Base-by-base conservation (phyloP, 139 green algal genomes). In the Chlorella sp. region DNA sequence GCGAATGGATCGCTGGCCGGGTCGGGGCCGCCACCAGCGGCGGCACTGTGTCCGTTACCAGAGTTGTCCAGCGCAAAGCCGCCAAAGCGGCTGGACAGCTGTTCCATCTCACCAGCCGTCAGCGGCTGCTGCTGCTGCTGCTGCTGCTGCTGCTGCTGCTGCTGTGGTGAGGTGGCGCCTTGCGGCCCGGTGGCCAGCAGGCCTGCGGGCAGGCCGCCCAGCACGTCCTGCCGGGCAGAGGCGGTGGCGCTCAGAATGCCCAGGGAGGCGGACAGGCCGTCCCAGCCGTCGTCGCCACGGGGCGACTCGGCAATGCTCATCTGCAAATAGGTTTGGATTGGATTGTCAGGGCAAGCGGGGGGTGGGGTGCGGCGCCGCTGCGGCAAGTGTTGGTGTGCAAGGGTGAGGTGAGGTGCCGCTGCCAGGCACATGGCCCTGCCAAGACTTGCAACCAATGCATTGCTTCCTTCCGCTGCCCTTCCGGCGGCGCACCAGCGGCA, bases 271-370 rank as follows among this genome's bases (percentile, higher is more conserved):
- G 74, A n/a, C 34, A 47, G 34, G 73, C 38, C 41, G n/a, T 32
- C 32, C 32, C 28, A 12, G 34, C 57, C 34, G 38, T 2, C 26
- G 26, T 32, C 57, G 25, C 13, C 60, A 16, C 60, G 25, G 0
- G 56, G 76, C 11, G 57, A 82, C 76, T 82, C 76, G 13, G 60
- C 63, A 16, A 84, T 84, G 39, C 63, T 84, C 63, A 75, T 67
- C 78, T 84, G 78, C 15, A 16, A 32, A n/a, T 4, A 4, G n/a
- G 16, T 4, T 1, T 44, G 32, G 16, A 28, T 55, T n/a, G n/a
- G n/a, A n/a, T n/a, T n/a, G n/a, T n/a, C n/a, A n/a, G n/a, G n/a
- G n/a, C n/a, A n/a, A n/a, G n/a, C n/a, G n/a, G n/a, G n/a, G n/a
- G n/a, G n/a, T n/a, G n/a, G n/a, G n/a, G n/a, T n/a, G n/a, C n/a